Percentiles rank a stretch among this genome's conserved stretches.
Evolutionary conservation across 1,139 yeast genomes (phyloP).

Genomic region (Magnusiomyces magnusii): DNA sequence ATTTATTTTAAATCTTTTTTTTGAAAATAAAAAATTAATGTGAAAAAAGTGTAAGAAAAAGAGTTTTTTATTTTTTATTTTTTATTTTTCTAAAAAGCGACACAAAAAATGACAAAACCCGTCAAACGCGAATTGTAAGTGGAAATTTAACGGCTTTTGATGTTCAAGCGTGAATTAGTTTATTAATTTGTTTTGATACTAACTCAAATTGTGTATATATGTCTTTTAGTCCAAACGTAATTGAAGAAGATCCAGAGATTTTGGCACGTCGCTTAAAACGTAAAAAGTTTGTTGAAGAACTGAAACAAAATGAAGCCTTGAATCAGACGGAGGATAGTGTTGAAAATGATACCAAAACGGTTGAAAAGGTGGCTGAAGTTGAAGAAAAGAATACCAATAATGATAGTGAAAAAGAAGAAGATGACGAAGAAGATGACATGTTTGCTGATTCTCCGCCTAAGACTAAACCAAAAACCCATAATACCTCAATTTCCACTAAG

Average conservation of each 20-base stretch:
- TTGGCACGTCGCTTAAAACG: not conserved
- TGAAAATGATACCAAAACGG: not conserved
- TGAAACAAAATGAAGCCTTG: not conserved
- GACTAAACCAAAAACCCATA: not conserved
- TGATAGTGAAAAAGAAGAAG: not conserved
- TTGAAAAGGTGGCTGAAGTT: not conserved
- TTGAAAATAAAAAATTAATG: not conserved
- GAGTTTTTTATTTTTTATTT: not conserved
- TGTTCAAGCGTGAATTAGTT: no score
- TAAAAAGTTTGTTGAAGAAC: not conserved
- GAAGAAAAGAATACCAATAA: not conserved
- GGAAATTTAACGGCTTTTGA: no score
- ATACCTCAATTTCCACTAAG: not conserved
- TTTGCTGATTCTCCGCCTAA: slow-evolving; percentile 19
- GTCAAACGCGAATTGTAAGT: not conserved
- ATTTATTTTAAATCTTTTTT: no score
- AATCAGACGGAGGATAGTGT: not conserved
- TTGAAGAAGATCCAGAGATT: not conserved
- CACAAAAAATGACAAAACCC: no score
- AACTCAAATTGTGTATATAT: not conserved
- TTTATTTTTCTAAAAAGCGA: not conserved
- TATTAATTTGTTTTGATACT: not conserved
- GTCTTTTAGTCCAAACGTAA: not conserved
- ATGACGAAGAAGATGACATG: slow-evolving; percentile 20
- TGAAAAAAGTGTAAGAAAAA: not conserved